These are phyloP conservation scores for Cadophora sp. DNA, from an alignment of 2,329 filamentous ascomycete genomes.

Conservation along the genomic window DNA sequence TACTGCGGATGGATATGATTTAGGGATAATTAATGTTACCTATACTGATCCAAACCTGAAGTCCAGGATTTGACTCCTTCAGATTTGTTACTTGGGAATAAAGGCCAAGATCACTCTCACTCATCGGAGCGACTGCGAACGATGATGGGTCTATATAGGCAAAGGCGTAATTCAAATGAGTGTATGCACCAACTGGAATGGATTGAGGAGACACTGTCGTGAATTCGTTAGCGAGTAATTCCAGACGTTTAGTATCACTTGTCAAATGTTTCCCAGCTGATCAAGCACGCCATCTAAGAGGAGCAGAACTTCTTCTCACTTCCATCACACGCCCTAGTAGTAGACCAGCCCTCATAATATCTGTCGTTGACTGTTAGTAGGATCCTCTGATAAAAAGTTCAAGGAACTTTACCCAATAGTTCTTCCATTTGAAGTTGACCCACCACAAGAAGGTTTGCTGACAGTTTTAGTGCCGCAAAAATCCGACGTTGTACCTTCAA, in stretches of 20 bases:
- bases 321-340: not conserved
- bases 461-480: constrained; percentile 6
- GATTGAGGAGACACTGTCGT: not conserved
- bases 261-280: too few species aligned
- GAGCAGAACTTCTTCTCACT: too few species aligned
- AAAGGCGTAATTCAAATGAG: constrained; percentile 47
- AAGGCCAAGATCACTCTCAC: constrained; percentile 15
- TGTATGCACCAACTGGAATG: constrained; percentile 25
- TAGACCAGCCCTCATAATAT: constrained; percentile 5
- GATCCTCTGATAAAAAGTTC: too few species aligned
- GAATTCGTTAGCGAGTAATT: too few species aligned
- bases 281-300: too few species aligned
- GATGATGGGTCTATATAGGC: constrained; percentile 48
- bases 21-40: too few species aligned
- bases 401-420: constrained; percentile 6
- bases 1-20: too few species aligned
- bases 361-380: constrained; percentile 1
- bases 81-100: constrained; percentile 29
- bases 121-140: constrained; percentile 41
- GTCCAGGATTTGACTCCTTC: constrained; percentile 12
- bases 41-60: constrained; percentile 24
- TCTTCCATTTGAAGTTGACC: constrained; percentile 27
- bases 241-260: too few species aligned
- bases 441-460: not conserved
- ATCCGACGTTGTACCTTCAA: constrained; percentile 15